Percentiles rank a stretch among this genome's conserved stretches.
Conservation (phyloP, 1,284 basidiomycete genomes). For the Sanghuangporus baumii region DNA sequence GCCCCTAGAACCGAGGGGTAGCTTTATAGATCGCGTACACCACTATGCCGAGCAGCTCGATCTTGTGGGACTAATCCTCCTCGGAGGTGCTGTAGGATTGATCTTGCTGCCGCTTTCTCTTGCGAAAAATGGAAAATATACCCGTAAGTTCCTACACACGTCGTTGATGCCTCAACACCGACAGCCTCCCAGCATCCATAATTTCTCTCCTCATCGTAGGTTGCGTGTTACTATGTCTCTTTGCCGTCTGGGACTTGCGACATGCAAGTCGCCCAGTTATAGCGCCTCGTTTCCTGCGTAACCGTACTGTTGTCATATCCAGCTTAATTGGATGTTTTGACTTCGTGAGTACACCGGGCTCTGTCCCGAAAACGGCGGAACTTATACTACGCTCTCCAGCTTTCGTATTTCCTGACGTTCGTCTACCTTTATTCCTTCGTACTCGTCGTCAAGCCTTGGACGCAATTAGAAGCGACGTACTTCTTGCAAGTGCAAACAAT, state of each 20-base stretch:
- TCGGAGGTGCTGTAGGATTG: conserved; percentile 54
- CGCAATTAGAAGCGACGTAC: conserved; percentile 46
- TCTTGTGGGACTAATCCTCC: conserved; percentile 59
- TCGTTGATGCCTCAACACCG: background rate
- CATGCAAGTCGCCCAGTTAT: conserved; percentile 48
- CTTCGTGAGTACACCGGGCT: conserved; percentile 40
- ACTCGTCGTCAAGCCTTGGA: conserved; percentile 55
- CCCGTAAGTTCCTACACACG: conserved; percentile 30
- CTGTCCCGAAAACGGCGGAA: background rate
- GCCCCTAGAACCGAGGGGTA: conserved; percentile 20
- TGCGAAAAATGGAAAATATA: conserved; percentile 36
- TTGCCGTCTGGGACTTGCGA: conserved; percentile 45
- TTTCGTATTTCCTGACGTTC: conserved; percentile 58
- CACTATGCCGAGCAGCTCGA: conserved; percentile 47
- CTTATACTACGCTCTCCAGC: conserved; percentile 27
- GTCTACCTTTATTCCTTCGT: conserved; percentile 60
- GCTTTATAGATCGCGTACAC: background rate
- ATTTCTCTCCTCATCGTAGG: conserved; percentile 52
- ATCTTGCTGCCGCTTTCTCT: conserved; percentile 69
- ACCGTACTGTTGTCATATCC: conserved; percentile 55
- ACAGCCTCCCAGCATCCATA: conserved; percentile 38
- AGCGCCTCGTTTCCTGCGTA: conserved; percentile 49
- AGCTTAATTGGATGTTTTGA: conserved; percentile 66
- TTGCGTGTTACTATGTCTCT: conserved; percentile 35
- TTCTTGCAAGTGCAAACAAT: conserved; percentile 54